phyloP scores from a whole-genome alignment of 306 rosid species.

The Trifolium fragiferum region DNA sequence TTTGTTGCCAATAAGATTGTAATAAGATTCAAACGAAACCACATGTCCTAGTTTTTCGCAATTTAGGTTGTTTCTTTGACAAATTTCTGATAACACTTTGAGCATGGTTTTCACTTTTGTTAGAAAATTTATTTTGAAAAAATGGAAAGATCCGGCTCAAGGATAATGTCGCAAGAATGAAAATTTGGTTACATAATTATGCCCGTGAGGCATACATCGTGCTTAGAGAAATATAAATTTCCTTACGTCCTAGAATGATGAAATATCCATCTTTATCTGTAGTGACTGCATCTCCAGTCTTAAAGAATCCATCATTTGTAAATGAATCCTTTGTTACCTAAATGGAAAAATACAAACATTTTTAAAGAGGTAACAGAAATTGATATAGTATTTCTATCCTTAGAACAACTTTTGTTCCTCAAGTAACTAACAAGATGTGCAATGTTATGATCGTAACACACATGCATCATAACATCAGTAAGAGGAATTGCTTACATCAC shows the following conservation, averaged over 20 bases:
- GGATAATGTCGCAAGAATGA: not conserved
- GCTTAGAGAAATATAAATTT: conserved; percentile 40
- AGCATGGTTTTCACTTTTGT: conserved; percentile 6
- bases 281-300: conserved; percentile 88
- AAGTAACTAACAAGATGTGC: conserved; percentile 17
- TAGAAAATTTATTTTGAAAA: conserved; percentile 19
- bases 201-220: conserved; percentile 14
- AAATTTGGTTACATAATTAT: conserved; percentile 9
- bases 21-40: not conserved
- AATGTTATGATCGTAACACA: not conserved
- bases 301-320: conserved; percentile 79
- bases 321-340: conserved; percentile 82
- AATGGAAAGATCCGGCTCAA: conserved; percentile 17
- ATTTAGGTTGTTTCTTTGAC: conserved; percentile 8
- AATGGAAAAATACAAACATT: conserved; percentile 28
- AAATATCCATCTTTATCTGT: conserved; percentile 83
- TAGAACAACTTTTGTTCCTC: conserved; percentile 12
- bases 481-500: not conserved
- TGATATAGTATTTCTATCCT: too few species aligned
- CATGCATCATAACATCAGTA: conserved; percentile 11
- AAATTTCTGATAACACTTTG: not conserved
- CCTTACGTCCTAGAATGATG: conserved; percentile 91
- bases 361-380: conserved; percentile 3
- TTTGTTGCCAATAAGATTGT: not conserved
- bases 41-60: conserved; percentile 15